Evolutionary conservation across 148 eudicot genomes (phyloP).

Genomic region (Limonium bicolor): DNA sequence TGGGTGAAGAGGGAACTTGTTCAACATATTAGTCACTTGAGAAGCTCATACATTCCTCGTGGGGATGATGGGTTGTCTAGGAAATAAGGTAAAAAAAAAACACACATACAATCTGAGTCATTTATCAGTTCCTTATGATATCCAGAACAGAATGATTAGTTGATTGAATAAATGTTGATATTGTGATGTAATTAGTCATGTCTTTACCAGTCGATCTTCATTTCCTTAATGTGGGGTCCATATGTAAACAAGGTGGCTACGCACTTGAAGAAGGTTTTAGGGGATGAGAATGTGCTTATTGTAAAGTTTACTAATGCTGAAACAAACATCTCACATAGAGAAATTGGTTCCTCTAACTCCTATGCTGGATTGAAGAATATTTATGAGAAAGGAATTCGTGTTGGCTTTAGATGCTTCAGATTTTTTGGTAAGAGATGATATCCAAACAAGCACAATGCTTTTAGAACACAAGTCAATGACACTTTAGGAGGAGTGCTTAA

Average conservation of each 20-base stretch:
- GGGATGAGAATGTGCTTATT: constrained; percentile 57
- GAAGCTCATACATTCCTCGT: constrained; percentile 28
- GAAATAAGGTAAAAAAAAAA: constrained; percentile 58
- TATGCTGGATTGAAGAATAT: constrained; percentile 16
- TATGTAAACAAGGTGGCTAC: constrained; percentile 34
- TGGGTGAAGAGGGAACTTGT: constrained; percentile 42
- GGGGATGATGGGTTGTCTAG: constrained; percentile 53
- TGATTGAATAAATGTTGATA: too few relatives aligned
- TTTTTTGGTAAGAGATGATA: constrained; percentile 43
- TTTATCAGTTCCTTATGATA: too few relatives aligned
- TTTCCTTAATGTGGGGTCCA: too few relatives aligned
- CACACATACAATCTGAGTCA: too few relatives aligned
- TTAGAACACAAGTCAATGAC: too few relatives aligned
- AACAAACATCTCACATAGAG: not conserved
- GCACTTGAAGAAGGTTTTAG: constrained; percentile 44
- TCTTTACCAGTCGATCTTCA: too few relatives aligned
- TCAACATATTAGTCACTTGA: constrained; percentile 37
- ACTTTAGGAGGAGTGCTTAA: too few relatives aligned
- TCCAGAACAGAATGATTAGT: too few relatives aligned
- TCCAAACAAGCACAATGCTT: too few relatives aligned
- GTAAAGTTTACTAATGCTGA: constrained; percentile 31
- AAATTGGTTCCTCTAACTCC: constrained; percentile 3
- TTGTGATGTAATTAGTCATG: too few relatives aligned
- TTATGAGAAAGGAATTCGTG: constrained; percentile 38
- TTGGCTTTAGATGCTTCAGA: constrained; percentile 38